Conservation (phyloP, 1,284 basidiomycete genomes). For the Tilletia caries region DNA sequence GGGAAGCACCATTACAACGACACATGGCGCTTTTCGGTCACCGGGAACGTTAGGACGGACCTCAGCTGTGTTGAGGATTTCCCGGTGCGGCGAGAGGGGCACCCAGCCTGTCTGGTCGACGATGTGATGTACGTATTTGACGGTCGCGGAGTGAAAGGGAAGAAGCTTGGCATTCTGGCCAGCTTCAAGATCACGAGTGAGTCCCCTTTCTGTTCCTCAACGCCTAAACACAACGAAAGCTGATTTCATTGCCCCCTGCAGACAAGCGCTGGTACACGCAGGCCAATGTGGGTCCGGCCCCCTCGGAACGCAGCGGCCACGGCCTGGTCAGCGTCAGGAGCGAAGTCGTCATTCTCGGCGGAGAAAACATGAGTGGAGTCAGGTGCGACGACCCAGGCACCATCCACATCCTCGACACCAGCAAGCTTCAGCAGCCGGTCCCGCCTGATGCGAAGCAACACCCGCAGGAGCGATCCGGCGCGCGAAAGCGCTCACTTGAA, state of each 20-base stretch:
- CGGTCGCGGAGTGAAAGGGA: constrained; percentile 92
- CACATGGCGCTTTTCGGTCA: constrained; percentile 91
- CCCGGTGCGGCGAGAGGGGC: constrained; percentile 91
- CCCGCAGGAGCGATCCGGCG: neutral
- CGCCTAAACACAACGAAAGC: constrained; percentile 2
- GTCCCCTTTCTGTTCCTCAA: constrained; percentile 60
- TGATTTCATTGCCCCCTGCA: constrained; percentile 58
- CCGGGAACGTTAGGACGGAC: constrained; percentile 81
- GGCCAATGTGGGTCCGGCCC: constrained; percentile 96
- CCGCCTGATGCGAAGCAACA: neutral
- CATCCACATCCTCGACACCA: constrained; percentile 66
- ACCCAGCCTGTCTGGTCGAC: constrained; percentile 91
- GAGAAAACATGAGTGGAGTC: constrained; percentile 72
- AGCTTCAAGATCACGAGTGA: constrained; percentile 76
- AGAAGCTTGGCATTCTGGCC: constrained; percentile 88
- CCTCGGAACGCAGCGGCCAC: constrained; percentile 85
- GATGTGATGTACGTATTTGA: constrained; percentile 98
- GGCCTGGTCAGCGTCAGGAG: constrained; percentile 86
- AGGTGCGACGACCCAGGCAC: constrained; percentile 76
- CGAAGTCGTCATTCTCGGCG: constrained; percentile 86
- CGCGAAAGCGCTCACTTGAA: no score
- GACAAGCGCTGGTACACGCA: constrained; percentile 91
- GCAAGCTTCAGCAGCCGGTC: constrained; percentile 51
- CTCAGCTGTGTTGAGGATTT: constrained; percentile 96
- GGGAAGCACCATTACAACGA: constrained; percentile 99